Conservation (phyloP, 2,329 filamentous ascomycete genomes). For the Claviceps sp. region DNA sequence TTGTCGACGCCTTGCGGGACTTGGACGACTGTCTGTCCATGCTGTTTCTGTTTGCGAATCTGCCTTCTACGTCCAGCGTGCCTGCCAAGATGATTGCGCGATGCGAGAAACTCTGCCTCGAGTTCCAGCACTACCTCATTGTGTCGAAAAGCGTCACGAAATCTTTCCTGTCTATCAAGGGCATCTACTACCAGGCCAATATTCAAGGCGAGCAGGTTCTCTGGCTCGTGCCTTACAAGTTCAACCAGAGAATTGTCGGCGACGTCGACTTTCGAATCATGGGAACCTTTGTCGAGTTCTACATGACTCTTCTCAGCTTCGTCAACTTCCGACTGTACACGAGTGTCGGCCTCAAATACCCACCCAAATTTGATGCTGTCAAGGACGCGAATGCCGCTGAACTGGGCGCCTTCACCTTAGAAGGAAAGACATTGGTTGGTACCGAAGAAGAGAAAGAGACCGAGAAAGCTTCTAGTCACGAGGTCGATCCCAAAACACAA, state of each 20-base stretch:
- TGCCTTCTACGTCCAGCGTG: conserved; percentile 79
- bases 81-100: conserved; percentile 91
- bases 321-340: conserved; percentile 95
- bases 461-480: conserved; percentile 28
- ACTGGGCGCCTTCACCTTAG: conserved; percentile 79
- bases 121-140: conserved; percentile 98
- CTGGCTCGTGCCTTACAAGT: conserved; percentile 95
- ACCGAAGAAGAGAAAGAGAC: conserved; percentile 40
- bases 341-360: conserved; percentile 81
- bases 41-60: conserved; percentile 93
- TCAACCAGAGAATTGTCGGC: conserved; percentile 85
- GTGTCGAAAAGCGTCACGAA: conserved; percentile 82
- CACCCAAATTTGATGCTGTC: conserved; percentile 77
- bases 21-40: conserved; percentile 94
- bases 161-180: conserved; percentile 96
- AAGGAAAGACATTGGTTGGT: conserved; percentile 52
- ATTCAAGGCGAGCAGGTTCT: conserved; percentile 94
- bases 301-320: conserved; percentile 90
- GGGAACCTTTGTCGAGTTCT: conserved; percentile 98
- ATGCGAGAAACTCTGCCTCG: conserved; percentile 83
- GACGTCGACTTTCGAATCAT: conserved; percentile 98
- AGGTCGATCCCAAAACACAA: conserved; percentile 48
- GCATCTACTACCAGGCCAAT: conserved; percentile 96
- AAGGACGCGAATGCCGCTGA: conserved; percentile 87
- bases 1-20: conserved; percentile 84